These are phyloP conservation scores for Przewalskia tangutica DNA, from an alignment of 257 asterid genomes.

Conservation along the genomic window DNA sequence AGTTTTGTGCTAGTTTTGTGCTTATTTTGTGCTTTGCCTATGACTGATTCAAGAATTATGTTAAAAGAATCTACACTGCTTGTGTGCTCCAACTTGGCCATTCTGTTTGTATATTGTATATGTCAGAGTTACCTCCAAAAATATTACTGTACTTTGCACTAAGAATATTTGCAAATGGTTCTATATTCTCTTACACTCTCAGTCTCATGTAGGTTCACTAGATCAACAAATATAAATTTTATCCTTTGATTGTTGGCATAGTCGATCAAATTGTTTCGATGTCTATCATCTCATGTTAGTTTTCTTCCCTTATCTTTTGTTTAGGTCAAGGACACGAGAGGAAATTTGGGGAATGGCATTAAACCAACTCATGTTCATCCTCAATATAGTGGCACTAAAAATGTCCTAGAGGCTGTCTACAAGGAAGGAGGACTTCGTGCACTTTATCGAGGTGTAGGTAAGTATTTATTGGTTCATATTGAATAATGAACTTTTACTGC, in stretches of 20 bases:
- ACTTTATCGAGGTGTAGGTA: conserved; percentile 94
- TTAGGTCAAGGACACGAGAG: conserved; percentile 54
- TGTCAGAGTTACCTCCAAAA: neutral
- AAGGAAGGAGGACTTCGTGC: conserved; percentile 76
- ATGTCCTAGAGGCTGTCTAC: conserved; percentile 67
- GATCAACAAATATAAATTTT: neutral
- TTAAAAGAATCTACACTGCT: neutral
- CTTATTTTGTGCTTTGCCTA: neutral
- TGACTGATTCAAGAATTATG: neutral
- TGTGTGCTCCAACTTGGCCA: neutral
- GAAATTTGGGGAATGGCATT: conserved; percentile 25
- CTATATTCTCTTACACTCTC: neutral
- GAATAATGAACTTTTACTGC: neutral
- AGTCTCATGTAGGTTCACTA: neutral
- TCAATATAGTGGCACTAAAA: conserved; percentile 56
- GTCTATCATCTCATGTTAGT: neutral
- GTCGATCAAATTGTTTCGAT: neutral
- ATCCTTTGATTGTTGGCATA: neutral
- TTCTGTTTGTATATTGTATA: neutral
- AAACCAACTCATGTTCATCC: conserved; percentile 35
- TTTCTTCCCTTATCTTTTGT: neutral
- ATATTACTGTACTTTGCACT: neutral
- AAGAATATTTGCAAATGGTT: neutral
- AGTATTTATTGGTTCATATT: neutral
- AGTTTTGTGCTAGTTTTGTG: neutral